Evolutionary conservation across 2,329 filamentous ascomycete species (phyloP).

Genomic region (Lecanicillium sp.): DNA sequence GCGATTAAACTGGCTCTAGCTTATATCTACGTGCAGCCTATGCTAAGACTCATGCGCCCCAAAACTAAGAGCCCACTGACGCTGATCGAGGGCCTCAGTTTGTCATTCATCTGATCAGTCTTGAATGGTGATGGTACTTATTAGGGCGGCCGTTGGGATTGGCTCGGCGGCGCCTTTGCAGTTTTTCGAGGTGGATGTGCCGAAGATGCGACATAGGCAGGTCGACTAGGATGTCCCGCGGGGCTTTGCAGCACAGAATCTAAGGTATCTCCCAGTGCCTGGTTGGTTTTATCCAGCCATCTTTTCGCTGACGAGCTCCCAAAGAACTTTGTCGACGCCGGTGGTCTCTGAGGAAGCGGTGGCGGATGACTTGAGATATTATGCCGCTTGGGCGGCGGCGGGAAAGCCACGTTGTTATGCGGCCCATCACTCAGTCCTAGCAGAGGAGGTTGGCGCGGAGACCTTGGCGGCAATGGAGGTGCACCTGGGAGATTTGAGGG

Average conservation of each 20-base stretch:
- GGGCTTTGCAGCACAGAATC: conserved; percentile 24
- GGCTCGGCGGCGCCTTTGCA: neutral
- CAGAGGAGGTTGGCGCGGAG: neutral
- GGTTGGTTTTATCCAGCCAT: conserved; percentile 31
- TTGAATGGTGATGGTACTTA: too few species aligned
- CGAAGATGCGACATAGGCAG: conserved; percentile 6
- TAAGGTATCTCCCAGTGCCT: conserved; percentile 28
- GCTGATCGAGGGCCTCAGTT: too few species aligned
- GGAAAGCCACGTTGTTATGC: conserved; percentile 1
- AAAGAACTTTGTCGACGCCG: conserved; percentile 21
- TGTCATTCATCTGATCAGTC: too few species aligned
- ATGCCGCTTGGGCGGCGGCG: conserved; percentile 5
- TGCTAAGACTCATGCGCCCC: too few species aligned
- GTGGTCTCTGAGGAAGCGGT: conserved; percentile 6
- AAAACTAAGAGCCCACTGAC: too few species aligned
- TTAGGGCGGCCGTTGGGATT: too few species aligned
- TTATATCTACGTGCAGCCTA: too few species aligned
- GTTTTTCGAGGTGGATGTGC: neutral
- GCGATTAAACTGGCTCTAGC: too few species aligned
- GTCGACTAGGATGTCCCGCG: neutral
- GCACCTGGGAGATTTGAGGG: neutral
- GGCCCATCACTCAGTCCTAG: neutral
- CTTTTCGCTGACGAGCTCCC: conserved; percentile 29
- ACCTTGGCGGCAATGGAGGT: conserved; percentile 2
- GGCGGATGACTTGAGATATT: neutral